These are phyloP conservation scores for Ustilago loliicola DNA, from an alignment of 1,284 basidiomycete genomes.

Conservation along the genomic window DNA sequence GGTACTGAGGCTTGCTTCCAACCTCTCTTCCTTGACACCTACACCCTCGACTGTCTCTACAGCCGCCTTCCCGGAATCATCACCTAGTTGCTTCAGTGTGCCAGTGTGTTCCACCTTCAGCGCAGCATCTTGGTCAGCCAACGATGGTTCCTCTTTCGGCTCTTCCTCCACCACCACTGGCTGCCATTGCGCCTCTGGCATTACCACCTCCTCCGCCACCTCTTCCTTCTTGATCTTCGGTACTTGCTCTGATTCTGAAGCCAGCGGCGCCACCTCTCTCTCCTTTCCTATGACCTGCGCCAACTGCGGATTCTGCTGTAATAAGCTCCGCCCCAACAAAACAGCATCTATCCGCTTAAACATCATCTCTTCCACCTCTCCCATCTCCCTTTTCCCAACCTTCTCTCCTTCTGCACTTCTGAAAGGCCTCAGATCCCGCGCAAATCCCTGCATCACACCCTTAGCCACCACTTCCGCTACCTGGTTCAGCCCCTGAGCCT, in stretches of 20 bases:
- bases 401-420: neutral
- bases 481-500: conserved; percentile 5
- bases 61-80: neutral
- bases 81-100: neutral
- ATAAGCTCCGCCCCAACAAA: conserved; percentile 25
- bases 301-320: conserved; percentile 26
- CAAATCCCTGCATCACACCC: conserved; percentile 8
- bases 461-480: conserved; percentile 2
- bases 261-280: neutral
- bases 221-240: conserved; percentile 8
- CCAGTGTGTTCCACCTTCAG: neutral
- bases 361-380: conserved; percentile 15
- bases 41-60: too few species aligned
- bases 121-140: neutral
- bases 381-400: conserved; percentile 19
- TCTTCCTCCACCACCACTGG: neutral
- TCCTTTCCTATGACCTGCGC: neutral
- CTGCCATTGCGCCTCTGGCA: neutral
- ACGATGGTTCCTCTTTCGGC: neutral
- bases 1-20: neutral
- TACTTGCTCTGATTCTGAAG: neutral
- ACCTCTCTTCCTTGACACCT: neutral
- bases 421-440: conserved; percentile 19
- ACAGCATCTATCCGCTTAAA: conserved; percentile 26
- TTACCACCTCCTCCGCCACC: neutral